These are phyloP conservation scores for Penicillium sp. DNA, from an alignment of 2,329 filamentous ascomycete genomes.

Conservation along the genomic window DNA sequence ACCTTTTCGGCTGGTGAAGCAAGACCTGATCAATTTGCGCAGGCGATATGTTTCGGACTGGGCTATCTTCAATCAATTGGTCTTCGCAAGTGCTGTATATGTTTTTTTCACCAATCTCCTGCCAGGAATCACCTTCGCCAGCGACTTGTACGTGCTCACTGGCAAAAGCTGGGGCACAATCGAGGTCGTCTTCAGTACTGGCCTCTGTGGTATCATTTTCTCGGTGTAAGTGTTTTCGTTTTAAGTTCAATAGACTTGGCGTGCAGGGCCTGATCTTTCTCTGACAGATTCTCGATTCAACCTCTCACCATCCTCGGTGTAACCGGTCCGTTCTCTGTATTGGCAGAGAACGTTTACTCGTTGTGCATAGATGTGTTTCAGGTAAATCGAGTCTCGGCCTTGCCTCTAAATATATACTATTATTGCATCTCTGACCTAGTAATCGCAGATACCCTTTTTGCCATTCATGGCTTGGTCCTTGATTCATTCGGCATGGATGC, in stretches of 20 bases:
- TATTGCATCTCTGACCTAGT: background rate
- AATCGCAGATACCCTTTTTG: conserved; percentile 46
- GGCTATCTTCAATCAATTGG: conserved; percentile 57
- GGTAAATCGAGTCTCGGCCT: conserved; percentile 29
- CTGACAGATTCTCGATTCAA: conserved; percentile 50
- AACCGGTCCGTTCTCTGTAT: conserved; percentile 61
- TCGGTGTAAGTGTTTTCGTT: conserved; percentile 41
- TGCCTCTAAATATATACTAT: background rate
- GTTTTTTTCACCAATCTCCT: conserved; percentile 63
- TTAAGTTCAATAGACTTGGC: background rate
- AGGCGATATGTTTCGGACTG: conserved; percentile 50
- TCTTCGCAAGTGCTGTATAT: conserved; percentile 59
- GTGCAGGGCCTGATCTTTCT: background rate
- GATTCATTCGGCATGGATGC: conserved; percentile 61
- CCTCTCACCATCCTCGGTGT: conserved; percentile 61
- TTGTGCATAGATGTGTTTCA: conserved; percentile 52
- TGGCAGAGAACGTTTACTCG: conserved; percentile 60
- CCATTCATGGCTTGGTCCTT: conserved; percentile 63
- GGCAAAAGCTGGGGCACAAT: conserved; percentile 61
- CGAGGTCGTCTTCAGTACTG: conserved; percentile 62
- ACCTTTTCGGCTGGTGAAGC: conserved; percentile 49
- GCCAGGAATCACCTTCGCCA: conserved; percentile 62
- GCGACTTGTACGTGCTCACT: conserved; percentile 57
- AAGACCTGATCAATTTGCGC: conserved; percentile 45
- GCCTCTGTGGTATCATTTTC: conserved; percentile 58